Conservation (phyloP, 768 basidiomycete species). For the Hortiboletus flavorubellus region DNA sequence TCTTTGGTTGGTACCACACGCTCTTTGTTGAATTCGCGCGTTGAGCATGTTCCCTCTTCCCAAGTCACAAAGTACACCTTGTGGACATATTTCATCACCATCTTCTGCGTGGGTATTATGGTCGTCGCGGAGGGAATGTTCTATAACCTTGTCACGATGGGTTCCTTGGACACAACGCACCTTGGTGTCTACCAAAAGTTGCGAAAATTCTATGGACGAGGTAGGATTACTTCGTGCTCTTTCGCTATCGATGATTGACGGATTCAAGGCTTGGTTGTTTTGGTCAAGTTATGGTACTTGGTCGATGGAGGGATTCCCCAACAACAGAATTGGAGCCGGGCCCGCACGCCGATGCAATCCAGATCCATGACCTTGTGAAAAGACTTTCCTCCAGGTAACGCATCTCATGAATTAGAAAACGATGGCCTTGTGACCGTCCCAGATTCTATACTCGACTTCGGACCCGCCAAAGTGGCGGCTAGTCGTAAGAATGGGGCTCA, state of each 20-base stretch:
- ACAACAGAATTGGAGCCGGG: background rate
- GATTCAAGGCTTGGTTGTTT: slow-evolving; percentile 6
- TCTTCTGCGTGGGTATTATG: slow-evolving; percentile 14
- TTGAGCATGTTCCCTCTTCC: background rate
- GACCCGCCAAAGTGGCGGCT: too few relatives aligned
- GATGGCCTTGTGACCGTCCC: background rate
- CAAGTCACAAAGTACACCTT: slow-evolving; percentile 16
- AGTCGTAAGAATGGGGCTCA: background rate
- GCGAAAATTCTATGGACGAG: slow-evolving; percentile 14
- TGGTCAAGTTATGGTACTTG: slow-evolving; percentile 20
- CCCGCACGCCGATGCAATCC: background rate
- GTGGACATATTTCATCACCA: slow-evolving; percentile 15
- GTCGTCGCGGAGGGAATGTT: slow-evolving; percentile 20
- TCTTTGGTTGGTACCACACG: slow-evolving; percentile 13
- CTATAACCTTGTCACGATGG: slow-evolving; percentile 14
- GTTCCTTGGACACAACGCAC: slow-evolving; percentile 6
- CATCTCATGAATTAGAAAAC: background rate
- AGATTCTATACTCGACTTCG: background rate
- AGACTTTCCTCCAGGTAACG: background rate
- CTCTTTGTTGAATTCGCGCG: background rate
- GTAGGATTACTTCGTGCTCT: background rate
- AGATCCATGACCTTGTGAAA: slow-evolving; percentile 21
- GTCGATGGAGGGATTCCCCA: background rate
- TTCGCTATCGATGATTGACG: background rate
- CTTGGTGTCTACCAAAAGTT: slow-evolving; percentile 17